A percentile compares a stretch with the other conserved stretches of the same genome.
These are phyloP conservation scores for Ogataea haglerorum DNA, from an alignment of 805 yeast genomes.

Conservation along the genomic window DNA sequence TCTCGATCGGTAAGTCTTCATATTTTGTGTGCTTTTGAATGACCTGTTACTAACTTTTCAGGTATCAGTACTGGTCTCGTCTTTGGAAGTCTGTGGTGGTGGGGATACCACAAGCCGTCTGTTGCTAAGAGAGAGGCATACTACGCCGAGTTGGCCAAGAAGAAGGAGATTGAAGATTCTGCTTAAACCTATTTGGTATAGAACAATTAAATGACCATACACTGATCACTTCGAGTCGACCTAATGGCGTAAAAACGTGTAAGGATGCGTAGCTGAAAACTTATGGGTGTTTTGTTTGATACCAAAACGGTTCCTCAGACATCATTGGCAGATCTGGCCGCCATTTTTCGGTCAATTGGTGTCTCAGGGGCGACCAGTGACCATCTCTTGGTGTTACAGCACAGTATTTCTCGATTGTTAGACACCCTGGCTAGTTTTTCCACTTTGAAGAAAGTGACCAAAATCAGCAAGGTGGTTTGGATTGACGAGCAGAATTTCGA, in stretches of 20 bases:
- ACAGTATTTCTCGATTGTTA: slow-evolving; percentile 22
- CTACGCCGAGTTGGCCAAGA: slow-evolving; percentile 74
- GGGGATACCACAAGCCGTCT: slow-evolving; percentile 71
- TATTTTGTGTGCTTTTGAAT: background rate
- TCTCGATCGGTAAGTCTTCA: slow-evolving; percentile 57
- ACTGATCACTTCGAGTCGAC: background rate
- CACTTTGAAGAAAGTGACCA: slow-evolving; percentile 23
- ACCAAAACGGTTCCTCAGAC: slow-evolving; percentile 8
- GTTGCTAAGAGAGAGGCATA: slow-evolving; percentile 78
- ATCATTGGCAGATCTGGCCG: slow-evolving; percentile 15
- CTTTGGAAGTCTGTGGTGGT: slow-evolving; percentile 78
- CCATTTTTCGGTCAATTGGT: slow-evolving; percentile 18
- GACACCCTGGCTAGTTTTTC: slow-evolving; percentile 29
- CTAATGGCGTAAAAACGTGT: slow-evolving; percentile 1
- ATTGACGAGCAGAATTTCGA: slow-evolving; percentile 23
- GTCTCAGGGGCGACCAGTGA: slow-evolving; percentile 1
- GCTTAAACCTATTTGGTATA: slow-evolving; percentile 15
- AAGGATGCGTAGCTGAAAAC: slow-evolving; percentile 4
- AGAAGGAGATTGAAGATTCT: slow-evolving; percentile 58
- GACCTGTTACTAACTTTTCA: slow-evolving; percentile 2
- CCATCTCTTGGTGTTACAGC: slow-evolving; percentile 25
- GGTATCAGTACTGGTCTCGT: slow-evolving; percentile 35
- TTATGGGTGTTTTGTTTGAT: slow-evolving; percentile 16
- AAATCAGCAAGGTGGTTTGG: slow-evolving; percentile 30
- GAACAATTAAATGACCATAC: slow-evolving; percentile 3